Evolutionary conservation across 192 early-diverging fungal species (phyloP), one percentile per base, ranked within the genome.

Genomic region (Mortierella alpina): DNA sequence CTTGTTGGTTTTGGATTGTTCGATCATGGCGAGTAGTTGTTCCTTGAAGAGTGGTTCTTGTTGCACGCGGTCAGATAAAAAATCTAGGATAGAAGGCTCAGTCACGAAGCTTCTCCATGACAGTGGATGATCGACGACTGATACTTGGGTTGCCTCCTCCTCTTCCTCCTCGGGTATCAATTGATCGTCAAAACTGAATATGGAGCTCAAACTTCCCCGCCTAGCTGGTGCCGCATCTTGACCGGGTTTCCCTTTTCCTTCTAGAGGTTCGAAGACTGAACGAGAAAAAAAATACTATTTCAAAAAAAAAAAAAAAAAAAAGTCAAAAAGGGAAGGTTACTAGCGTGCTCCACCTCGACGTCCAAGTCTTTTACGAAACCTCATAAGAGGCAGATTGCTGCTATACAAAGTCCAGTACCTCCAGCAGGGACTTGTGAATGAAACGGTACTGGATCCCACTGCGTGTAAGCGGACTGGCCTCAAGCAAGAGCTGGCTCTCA

Each of bases 1-100:
- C 0, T 11, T 44, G 39, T 68, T 22, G 1, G 54, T 40, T 58
- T 68, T 68, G 5, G 66, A 68, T 3, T 5, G 52, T 44, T 62
- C 59, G 13, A 72, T 63, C 12, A 63, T 12, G 7, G 39, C 20
- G 46, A 22, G 52, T 6, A 72, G 60, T n/a, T 57, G 42, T 14
- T 51, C 8, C 20, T 72, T 41, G 18, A 72, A 72, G 6, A 39
- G 4, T 10, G 53, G 15, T 8, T 72, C 52, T 3, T 45, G 46
- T 40, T 72, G 60, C 11, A 56, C 70, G 31, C 22, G 49, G 48
- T 72, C 70, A 3, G 60, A 51, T n/a, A 72, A n/a, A 31, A 72
- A 72, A 14, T 59, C 60, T 2, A 63, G 0, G n/a, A 72, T 57
- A 5, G 61, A 54, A 7, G 59, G 60, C 52, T 72, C 53, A 1